Conservation (phyloP, 2,329 filamentous ascomycete species). For the Aspergillus sergii region DNA sequence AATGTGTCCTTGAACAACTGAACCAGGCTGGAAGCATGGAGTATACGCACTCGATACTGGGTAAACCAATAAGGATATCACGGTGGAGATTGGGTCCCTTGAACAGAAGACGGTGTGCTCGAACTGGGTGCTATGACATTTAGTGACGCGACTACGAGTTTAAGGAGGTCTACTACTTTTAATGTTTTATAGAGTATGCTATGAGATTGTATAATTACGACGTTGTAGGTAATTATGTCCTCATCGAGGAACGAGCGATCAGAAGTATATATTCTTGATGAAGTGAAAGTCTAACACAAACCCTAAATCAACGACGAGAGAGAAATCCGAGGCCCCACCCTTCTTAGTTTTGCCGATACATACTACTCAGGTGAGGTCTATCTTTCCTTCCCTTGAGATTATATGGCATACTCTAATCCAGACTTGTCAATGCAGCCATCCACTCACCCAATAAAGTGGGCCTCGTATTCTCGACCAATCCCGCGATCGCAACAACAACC, state of each 20-base stretch:
- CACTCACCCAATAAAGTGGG: background rate
- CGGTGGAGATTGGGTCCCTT: background rate
- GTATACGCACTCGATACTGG: constrained; percentile 4
- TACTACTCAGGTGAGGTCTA: too few species aligned
- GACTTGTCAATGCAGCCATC: background rate
- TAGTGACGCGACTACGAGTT: constrained; percentile 5
- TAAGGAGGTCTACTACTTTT: background rate
- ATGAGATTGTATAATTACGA: too few species aligned
- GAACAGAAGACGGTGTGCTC: background rate
- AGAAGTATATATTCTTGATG: too few species aligned
- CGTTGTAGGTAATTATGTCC: too few species aligned
- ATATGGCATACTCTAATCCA: background rate
- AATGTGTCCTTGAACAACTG: constrained; percentile 1
- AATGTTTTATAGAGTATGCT: background rate
- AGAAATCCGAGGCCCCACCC: background rate
- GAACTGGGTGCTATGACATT: constrained; percentile 12
- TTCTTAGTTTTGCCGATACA: too few species aligned
- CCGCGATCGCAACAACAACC: background rate
- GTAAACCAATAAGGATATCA: constrained; percentile 5
- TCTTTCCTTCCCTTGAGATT: too few species aligned
- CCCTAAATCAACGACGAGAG: background rate
- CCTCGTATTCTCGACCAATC: background rate
- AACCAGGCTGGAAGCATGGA: background rate
- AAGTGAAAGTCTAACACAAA: background rate
- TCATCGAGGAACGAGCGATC: too few species aligned